These are phyloP conservation scores for Aspergillus ellipticus DNA, from an alignment of 495 filamentous ascomycete species.

Conservation along the genomic window DNA sequence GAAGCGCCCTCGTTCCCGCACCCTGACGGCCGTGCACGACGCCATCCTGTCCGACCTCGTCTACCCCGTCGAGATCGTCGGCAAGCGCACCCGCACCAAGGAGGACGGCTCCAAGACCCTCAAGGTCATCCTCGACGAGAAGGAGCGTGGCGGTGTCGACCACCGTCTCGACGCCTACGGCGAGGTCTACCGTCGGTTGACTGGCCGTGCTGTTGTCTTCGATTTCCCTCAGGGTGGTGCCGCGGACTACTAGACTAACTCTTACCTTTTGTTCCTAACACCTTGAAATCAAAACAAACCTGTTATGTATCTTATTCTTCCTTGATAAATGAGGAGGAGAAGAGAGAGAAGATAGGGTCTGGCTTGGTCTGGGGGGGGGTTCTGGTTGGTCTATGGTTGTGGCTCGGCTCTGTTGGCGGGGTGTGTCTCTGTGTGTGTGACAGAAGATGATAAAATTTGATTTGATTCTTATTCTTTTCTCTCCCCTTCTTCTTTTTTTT, in stretches of 20 bases:
- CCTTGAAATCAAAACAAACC: no score
- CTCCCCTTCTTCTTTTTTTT: not conserved
- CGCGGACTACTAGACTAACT: constrained; percentile 67
- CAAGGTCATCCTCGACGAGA: constrained; percentile 98
- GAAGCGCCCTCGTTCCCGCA: constrained; percentile 97
- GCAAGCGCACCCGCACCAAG: constrained; percentile 93
- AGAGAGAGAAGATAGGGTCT: no score
- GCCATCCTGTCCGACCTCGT: constrained; percentile 93
- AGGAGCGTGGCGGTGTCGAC: constrained; percentile 98
- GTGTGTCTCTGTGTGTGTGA: no score
- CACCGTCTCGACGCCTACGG: constrained; percentile 98
- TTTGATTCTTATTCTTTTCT: constrained; percentile 1
- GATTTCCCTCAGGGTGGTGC: constrained; percentile 88
- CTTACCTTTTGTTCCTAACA: no score
- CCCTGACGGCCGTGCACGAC: constrained; percentile 96
- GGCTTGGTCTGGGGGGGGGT: no score
- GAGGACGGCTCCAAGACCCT: constrained; percentile 96
- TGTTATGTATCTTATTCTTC: constrained; percentile 11
- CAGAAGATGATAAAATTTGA: not conserved
- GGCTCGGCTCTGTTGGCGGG: no score
- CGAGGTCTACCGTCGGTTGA: constrained; percentile 95
- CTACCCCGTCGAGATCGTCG: constrained; percentile 99
- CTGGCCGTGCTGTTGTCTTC: constrained; percentile 88
- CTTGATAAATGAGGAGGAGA: no score
- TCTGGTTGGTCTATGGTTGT: no score